A percentile compares a stretch with the other conserved stretches of the same genome.
These are phyloP conservation scores for Epichloe gansuensis DNA, from an alignment of 2,329 filamentous ascomycete genomes.

Conservation along the genomic window DNA sequence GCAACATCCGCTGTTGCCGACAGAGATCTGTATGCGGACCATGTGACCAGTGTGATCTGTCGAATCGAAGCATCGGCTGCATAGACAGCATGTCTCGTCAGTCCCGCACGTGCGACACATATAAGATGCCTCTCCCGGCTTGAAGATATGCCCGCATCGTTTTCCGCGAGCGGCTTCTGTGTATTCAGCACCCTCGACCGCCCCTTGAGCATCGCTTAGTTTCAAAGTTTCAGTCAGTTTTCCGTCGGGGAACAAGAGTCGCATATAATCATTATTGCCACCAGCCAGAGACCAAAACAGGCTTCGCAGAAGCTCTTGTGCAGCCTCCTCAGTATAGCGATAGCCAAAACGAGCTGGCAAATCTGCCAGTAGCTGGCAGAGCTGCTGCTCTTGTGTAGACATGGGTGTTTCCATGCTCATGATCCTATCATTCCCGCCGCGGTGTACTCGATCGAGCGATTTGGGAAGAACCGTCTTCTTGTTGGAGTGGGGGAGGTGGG, in stretches of 20 bases:
- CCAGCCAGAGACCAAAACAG: slow-evolving; percentile 82
- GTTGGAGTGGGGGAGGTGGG: not conserved
- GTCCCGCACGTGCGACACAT: slow-evolving; percentile 86
- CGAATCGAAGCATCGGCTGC: slow-evolving; percentile 85
- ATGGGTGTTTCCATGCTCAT: slow-evolving; percentile 38
- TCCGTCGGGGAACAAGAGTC: slow-evolving; percentile 70
- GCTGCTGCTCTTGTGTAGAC: slow-evolving; percentile 62
- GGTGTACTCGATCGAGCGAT: not conserved
- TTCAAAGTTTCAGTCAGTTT: slow-evolving; percentile 55
- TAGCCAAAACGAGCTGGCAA: slow-evolving; percentile 62
- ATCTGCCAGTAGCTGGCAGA: slow-evolving; percentile 70
- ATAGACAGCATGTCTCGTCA: slow-evolving; percentile 92
- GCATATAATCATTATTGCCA: slow-evolving; percentile 59
- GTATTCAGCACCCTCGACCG: slow-evolving; percentile 89
- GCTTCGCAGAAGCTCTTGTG: slow-evolving; percentile 57
- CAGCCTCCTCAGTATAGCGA: slow-evolving; percentile 61
- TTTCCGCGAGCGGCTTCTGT: slow-evolving; percentile 83
- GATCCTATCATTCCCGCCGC: slow-evolving; percentile 14
- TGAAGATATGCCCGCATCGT: slow-evolving; percentile 95
- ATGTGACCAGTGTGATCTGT: slow-evolving; percentile 91
- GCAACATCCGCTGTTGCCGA: slow-evolving; percentile 89
- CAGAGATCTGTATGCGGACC: slow-evolving; percentile 76
- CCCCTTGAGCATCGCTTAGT: slow-evolving; percentile 76
- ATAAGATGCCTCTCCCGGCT: slow-evolving; percentile 85
- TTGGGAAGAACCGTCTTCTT: not conserved